A percentile compares a stretch with the other conserved stretches of the same genome.
These are phyloP conservation scores for Blastobotrys malaysiensis DNA, from an alignment of 1,139 yeast species.

Conservation along the genomic window DNA sequence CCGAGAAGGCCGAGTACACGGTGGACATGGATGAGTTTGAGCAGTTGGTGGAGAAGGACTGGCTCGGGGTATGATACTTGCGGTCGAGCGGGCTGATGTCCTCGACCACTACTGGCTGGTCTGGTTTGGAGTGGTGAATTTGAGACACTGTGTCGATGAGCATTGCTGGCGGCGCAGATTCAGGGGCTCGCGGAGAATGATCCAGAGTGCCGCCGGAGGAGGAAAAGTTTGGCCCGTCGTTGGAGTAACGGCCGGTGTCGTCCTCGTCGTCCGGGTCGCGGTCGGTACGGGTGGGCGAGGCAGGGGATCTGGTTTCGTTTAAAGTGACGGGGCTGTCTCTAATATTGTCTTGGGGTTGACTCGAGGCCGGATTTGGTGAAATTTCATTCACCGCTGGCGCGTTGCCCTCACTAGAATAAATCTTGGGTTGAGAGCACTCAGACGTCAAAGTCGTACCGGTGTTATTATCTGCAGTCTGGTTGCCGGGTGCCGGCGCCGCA, in stretches of 20 bases:
- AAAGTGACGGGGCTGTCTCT: neutral
- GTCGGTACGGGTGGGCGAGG: neutral
- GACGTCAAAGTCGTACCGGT: neutral
- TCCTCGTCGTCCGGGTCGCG: neutral
- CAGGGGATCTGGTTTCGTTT: neutral
- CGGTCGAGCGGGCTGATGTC: neutral
- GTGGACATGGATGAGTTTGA: neutral
- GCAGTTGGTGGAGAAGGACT: neutral
- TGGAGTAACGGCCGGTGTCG: neutral
- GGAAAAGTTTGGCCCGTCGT: neutral
- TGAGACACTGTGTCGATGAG: neutral
- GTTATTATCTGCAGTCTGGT: neutral
- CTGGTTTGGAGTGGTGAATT: too few relatives aligned
- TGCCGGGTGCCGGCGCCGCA: neutral
- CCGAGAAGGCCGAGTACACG: neutral
- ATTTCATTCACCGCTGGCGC: neutral
- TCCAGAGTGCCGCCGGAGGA: neutral
- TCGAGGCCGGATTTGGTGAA: neutral
- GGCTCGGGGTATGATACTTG: neutral
- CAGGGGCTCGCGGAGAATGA: constrained; percentile 1
- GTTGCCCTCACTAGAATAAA: neutral
- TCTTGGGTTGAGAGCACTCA: neutral
- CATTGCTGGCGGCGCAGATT: neutral
- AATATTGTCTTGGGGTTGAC: neutral
- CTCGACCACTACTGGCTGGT: too few relatives aligned